Evolutionary conservation across 257 asterid species (phyloP).

Genomic region (Striga asiatica): DNA sequence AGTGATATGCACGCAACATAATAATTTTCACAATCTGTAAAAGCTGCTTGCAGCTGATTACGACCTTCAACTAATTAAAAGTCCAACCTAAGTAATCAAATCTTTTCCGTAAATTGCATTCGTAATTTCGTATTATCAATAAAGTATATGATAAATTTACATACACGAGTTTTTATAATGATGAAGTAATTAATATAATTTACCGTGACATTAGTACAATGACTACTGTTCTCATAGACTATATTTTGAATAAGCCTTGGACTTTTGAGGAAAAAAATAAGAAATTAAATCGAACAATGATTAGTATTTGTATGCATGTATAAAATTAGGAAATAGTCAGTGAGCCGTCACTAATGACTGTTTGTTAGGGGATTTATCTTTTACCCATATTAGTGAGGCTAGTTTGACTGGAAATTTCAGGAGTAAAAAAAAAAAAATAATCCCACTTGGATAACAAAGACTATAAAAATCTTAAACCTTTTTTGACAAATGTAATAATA

Average conservation of each 20-base stretch:
- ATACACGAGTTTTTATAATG: neutral
- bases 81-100: neutral
- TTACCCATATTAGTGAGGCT: neutral
- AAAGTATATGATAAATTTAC: neutral
- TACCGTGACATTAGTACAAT: too few relatives aligned
- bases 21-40: constrained; percentile 4
- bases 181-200: too few relatives aligned
- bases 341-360: constrained; percentile 13
- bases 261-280: too few relatives aligned
- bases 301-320: neutral
- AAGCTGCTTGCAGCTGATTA: constrained; percentile 4
- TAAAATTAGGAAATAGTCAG: neutral
- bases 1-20: constrained; percentile 17
- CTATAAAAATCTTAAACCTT: too few relatives aligned
- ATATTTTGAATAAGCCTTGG: too few relatives aligned
- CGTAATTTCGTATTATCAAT: neutral
- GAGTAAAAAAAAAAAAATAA: constrained; percentile 14
- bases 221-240: too few relatives aligned
- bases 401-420: constrained; percentile 15
- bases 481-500: too few relatives aligned
- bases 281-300: neutral
- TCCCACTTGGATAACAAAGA: constrained; percentile 21
- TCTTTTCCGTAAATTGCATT: neutral
- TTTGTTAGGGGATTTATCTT: neutral
- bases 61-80: constrained; percentile 6